Conservation (phyloP, 768 basidiomycete species). For the Trametes gibbosa region DNA sequence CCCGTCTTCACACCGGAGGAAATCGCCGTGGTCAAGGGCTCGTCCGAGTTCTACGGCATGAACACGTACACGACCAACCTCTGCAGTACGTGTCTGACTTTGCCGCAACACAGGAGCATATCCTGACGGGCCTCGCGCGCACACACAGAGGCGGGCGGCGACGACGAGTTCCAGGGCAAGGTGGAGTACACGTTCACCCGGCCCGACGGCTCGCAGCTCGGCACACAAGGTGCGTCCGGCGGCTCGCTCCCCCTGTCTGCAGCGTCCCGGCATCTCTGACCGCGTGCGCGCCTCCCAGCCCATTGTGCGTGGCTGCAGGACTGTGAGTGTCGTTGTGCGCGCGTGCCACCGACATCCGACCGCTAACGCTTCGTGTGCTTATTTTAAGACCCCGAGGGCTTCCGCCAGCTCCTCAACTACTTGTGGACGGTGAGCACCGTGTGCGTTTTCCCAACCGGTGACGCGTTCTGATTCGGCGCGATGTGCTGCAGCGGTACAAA, state of each 20-base stretch:
- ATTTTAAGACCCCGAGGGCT: conserved; percentile 57
- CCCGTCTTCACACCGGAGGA: conserved; percentile 61
- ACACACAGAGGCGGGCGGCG: conserved; percentile 54
- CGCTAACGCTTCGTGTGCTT: conserved; percentile 9
- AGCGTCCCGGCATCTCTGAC: not conserved
- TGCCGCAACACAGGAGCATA: not conserved
- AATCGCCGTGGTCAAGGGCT: conserved; percentile 56
- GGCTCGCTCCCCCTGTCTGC: not conserved
- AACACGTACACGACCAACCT: conserved; percentile 75
- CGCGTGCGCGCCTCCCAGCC: conserved; percentile 32
- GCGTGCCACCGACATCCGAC: conserved; percentile 1
- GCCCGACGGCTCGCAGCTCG: conserved; percentile 65
- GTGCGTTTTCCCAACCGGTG: not conserved
- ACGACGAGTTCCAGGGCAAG: conserved; percentile 67
- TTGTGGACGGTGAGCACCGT: conserved; percentile 52
- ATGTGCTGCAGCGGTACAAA: conserved; percentile 36
- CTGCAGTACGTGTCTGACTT: conserved; percentile 27
- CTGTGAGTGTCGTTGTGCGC: conserved; percentile 37
- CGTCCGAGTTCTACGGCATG: conserved; percentile 75
- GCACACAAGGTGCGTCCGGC: conserved; percentile 52
- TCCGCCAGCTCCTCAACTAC: conserved; percentile 70
- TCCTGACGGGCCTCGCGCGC: not conserved
- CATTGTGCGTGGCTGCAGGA: conserved; percentile 68
- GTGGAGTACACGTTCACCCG: conserved; percentile 67
- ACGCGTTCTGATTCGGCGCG: not conserved